These are phyloP conservation scores for Pestalotiopsis sp. DNA, from an alignment of 2,329 filamentous ascomycete species.

Conservation along the genomic window DNA sequence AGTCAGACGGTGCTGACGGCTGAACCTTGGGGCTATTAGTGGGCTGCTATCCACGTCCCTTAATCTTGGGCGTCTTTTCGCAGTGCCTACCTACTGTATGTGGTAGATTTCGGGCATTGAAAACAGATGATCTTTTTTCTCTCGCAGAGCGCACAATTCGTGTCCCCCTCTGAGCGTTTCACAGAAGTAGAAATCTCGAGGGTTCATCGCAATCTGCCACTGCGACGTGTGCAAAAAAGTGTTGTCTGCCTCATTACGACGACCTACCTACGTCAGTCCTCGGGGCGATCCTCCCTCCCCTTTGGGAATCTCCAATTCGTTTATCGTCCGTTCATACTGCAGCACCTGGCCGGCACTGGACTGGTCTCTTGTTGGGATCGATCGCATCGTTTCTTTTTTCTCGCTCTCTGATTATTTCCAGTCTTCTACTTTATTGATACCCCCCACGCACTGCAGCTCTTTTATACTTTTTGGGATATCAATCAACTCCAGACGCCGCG, in stretches of 20 bases:
- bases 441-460: neutral
- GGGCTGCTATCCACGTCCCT: constrained; percentile 2
- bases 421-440: constrained; percentile 5
- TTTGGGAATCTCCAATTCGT: neutral
- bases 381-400: neutral
- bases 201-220: neutral
- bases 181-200: neutral
- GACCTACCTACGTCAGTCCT: constrained; percentile 9
- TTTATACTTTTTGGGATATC: neutral
- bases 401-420: neutral
- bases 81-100: neutral
- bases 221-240: neutral
- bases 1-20: neutral
- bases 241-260: neutral
- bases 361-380: neutral
- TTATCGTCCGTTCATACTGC: neutral
- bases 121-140: neutral
- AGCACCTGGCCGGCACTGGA: neutral
- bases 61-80: constrained; percentile 4
- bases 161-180: neutral
- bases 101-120: neutral
- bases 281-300: constrained; percentile 8
- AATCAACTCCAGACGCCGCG: neutral
- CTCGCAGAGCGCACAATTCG: neutral
- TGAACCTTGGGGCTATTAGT: constrained; percentile 11